These are phyloP conservation scores for Tulasnella sp. DNA, from an alignment of 768 basidiomycete species.

Conservation along the genomic window DNA sequence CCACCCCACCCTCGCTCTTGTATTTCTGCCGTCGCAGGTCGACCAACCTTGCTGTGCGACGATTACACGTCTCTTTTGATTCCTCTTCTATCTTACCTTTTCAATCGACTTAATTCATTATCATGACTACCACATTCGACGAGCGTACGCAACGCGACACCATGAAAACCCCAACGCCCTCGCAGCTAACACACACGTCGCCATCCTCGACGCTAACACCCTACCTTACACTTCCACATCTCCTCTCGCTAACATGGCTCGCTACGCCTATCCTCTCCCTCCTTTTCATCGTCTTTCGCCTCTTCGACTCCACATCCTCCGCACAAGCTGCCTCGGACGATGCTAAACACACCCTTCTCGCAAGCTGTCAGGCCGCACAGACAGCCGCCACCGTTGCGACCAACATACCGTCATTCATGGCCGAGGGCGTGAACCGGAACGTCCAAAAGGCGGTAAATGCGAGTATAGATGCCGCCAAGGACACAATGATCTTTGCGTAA, in stretches of 20 bases:
- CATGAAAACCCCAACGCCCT: not conserved
- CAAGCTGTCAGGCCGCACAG: slow-evolving; percentile 79
- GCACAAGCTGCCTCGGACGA: slow-evolving; percentile 53
- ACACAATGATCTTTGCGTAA: slow-evolving; percentile 37
- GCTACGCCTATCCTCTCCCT: slow-evolving; percentile 85
- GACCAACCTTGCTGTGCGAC: not conserved
- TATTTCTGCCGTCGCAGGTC: not conserved
- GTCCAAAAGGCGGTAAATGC: slow-evolving; percentile 69
- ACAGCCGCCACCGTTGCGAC: slow-evolving; percentile 67
- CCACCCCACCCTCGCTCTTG: not conserved
- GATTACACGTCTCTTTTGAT: not conserved
- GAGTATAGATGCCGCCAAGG: slow-evolving; percentile 62
- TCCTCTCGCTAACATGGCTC: slow-evolving; percentile 80
- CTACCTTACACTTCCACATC: slow-evolving; percentile 70
- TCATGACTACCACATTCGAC: not conserved
- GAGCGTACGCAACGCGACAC: not conserved
- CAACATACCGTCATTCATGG: slow-evolving; percentile 81
- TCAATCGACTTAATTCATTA: not conserved
- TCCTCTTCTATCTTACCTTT: not conserved
- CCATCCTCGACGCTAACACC: slow-evolving; percentile 36
- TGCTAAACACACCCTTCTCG: slow-evolving; percentile 62
- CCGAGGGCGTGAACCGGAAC: slow-evolving; percentile 68
- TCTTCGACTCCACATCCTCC: slow-evolving; percentile 58
- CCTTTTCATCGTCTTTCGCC: slow-evolving; percentile 72
- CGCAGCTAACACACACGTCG: not conserved